Evolutionary conservation across 495 filamentous ascomycete species (phyloP), one percentile per base, ranked within the genome.

Genomic region (Podospora comata): DNA sequence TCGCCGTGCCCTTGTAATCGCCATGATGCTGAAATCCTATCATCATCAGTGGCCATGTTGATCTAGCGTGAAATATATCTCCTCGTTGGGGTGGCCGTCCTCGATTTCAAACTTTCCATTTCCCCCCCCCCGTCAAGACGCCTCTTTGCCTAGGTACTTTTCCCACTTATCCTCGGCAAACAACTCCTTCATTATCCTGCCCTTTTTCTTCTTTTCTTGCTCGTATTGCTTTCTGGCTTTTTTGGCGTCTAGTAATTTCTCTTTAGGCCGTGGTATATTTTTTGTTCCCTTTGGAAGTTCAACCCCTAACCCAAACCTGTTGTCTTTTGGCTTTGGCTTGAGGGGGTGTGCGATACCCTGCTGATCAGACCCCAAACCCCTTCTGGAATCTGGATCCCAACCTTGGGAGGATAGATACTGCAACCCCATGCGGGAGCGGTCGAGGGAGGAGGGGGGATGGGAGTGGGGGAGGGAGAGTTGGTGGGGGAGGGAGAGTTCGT

Each of bases 331-430:
- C 18, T 63, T 63, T 28, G 61, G 30, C 71, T 93, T 94, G 68
- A 97, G 77, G 0, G 94, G 94, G 69, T 85, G 88, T 61, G 86
- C 81, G 32, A 91, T 90, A 3, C 94, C 94, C 74, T 94, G 86
- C 1, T 90, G 89, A 0, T 75, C 69, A 20, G 83, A 83, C 0
- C 94, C 94, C 0, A 98, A 83, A 0, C 94, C 94, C 5, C 79
- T 72, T 26, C 92, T 79, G 48, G 86, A 84, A 78, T 98, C 93
- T 0, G 91, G 93, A 75, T 97, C 91, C 91, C 92, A 98, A 53
- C 94, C 94, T 70, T 92, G 88, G 1, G 87, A 83, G 34, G 89
- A 84, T 3, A 98, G 86, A 62, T 91, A 89, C 65, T 85, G 83
- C 7, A 98, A 82, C 0, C 94, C 94, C 76, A 87, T 87, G 48